Percentiles rank a stretch among this genome's conserved stretches.
Evolutionary conservation across 2,329 filamentous ascomycete species (phyloP).

Genomic region (Diplodia seriata): DNA sequence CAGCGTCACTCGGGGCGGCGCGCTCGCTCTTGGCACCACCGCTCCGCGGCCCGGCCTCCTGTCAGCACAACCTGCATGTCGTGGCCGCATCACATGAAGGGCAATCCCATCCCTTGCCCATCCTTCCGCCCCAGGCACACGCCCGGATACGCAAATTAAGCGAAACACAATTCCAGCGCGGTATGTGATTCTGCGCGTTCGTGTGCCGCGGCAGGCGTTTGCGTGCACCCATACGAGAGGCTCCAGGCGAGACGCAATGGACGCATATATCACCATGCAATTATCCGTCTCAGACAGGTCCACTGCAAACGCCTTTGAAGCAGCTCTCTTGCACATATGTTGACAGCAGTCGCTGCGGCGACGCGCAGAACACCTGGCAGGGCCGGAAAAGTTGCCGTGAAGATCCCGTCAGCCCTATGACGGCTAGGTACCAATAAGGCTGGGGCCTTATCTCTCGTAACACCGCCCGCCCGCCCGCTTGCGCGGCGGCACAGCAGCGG

Average conservation of each 20-base stretch:
- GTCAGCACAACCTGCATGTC: not conserved
- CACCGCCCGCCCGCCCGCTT: not conserved
- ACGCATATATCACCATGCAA: not conserved
- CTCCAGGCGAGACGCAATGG: not conserved
- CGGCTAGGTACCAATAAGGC: constrained; percentile 14
- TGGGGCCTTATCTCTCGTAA: constrained; percentile 28
- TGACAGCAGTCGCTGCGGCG: not conserved
- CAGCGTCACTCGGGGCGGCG: constrained; percentile 22
- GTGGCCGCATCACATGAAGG: not conserved
- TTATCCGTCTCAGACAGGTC: not conserved
- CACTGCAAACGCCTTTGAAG: constrained; percentile 13
- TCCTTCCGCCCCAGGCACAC: not conserved
- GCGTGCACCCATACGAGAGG: not conserved
- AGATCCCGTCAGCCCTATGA: constrained; percentile 27
- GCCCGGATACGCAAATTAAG: not conserved
- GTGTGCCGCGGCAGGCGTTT: not conserved
- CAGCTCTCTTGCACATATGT: not conserved
- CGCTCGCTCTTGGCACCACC: constrained; percentile 2
- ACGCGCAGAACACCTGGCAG: constrained; percentile 3
- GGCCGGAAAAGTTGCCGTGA: not conserved
- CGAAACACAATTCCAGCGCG: not conserved
- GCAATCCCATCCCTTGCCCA: not conserved
- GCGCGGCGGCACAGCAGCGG: constrained; percentile 13
- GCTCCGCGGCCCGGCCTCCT: not conserved
- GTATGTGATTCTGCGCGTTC: not conserved